phyloP scores from a whole-genome alignment of 441 rosid species.

The Populus hybrid region DNA sequence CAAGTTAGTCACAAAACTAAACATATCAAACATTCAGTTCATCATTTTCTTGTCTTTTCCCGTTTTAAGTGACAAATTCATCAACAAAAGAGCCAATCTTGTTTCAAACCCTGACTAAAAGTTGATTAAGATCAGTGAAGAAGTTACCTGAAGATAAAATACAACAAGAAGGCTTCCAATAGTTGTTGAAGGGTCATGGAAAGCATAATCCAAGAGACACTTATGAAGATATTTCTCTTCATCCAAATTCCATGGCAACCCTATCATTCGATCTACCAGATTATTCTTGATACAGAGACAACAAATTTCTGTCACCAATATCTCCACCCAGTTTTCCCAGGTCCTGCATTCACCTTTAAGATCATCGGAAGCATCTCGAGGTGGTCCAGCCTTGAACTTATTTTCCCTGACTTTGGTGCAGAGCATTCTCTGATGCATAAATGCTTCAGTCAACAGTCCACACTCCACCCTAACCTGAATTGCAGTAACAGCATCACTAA shows the following conservation, averaged over 20 bases:
- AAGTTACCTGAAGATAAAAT: slow-evolving; percentile 83
- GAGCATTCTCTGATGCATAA: slow-evolving; percentile 73
- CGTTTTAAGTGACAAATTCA: background rate
- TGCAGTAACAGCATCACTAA: slow-evolving; percentile 81
- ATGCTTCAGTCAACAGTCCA: slow-evolving; percentile 90
- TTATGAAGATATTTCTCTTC: slow-evolving; percentile 80
- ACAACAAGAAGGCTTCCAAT: slow-evolving; percentile 82
- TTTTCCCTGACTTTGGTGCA: slow-evolving; percentile 67
- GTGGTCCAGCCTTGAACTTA: slow-evolving; percentile 43
- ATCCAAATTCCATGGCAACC: slow-evolving; percentile 81
- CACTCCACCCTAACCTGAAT: slow-evolving; percentile 85
- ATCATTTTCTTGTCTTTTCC: background rate
- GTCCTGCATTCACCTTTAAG: slow-evolving; percentile 38
- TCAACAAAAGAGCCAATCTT: background rate
- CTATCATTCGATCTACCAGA: slow-evolving; percentile 81
- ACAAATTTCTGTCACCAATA: slow-evolving; percentile 79
- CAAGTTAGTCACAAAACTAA: background rate
- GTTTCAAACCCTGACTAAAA: background rate
- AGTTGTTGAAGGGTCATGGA: slow-evolving; percentile 63
- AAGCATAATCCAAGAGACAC: slow-evolving; percentile 75
- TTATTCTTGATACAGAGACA: slow-evolving; percentile 83
- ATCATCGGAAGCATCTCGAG: slow-evolving; percentile 32
- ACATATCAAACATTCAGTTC: background rate
- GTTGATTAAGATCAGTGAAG: slow-evolving; percentile 11
- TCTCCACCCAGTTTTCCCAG: slow-evolving; percentile 77